phyloP scores from a whole-genome alignment of 208 protist genomes.

The Crithidia thermophila region DNA sequence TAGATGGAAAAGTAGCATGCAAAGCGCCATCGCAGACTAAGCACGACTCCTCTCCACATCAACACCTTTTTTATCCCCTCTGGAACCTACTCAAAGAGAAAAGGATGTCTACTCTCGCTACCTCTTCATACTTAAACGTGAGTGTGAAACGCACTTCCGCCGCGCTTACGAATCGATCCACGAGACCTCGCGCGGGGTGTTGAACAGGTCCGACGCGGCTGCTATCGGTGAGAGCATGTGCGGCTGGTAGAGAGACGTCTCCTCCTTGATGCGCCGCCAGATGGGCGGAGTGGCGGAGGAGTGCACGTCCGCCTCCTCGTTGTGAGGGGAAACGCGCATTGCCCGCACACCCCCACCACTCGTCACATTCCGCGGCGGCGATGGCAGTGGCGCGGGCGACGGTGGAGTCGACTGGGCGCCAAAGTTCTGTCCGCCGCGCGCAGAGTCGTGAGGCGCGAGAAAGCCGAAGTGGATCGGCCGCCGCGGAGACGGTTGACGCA shows the following conservation, averaged over 20 bases:
- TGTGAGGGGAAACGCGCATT: neutral
- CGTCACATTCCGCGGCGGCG: neutral
- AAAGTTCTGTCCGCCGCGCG: neutral
- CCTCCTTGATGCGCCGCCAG: slow-evolving; percentile 29
- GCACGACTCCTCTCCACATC: too few relatives aligned
- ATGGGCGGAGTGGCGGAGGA: slow-evolving; percentile 11
- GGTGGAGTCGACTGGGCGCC: neutral
- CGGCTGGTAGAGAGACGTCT: slow-evolving; percentile 10
- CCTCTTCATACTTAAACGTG: too few relatives aligned
- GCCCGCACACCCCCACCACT: neutral
- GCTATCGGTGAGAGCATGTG: slow-evolving; percentile 15
- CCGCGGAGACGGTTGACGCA: slow-evolving; percentile 11
- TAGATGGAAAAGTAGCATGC: too few relatives aligned
- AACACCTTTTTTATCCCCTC: too few relatives aligned
- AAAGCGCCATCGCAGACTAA: too few relatives aligned
- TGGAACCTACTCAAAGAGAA: too few relatives aligned
- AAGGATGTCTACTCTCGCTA: too few relatives aligned
- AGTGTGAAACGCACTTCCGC: too few relatives aligned
- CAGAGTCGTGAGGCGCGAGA: neutral
- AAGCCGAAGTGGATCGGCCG: neutral
- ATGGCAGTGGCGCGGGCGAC: neutral
- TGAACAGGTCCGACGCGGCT: slow-evolving; percentile 13
- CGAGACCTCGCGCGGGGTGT: slow-evolving; percentile 19
- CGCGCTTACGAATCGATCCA: slow-evolving; percentile 5
- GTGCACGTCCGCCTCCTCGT: neutral